Evolutionary conservation across 140 eudicot genomes (phyloP), one percentile per base, ranked within the genome.

Genomic region (Bidens hawaiensis): DNA sequence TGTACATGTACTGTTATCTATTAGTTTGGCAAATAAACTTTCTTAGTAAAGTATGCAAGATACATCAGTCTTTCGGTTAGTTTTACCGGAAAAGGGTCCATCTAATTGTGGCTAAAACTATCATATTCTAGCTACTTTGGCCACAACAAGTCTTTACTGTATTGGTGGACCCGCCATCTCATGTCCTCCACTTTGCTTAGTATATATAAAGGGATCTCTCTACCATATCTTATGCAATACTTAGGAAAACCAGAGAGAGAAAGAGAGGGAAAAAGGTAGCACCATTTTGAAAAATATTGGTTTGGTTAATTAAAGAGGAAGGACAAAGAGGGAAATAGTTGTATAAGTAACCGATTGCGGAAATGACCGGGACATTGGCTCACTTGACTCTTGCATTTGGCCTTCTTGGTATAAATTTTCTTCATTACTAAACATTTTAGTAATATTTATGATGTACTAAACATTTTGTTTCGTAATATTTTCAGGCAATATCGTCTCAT

Each of bases 301-400:
- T n/a, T n/a, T n/a, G n/a, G n/a, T n/a, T n/a, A n/a, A n/a, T n/a
- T n/a, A n/a, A n/a, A n/a, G n/a, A n/a, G n/a, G n/a, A n/a, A n/a
- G n/a, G n/a, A n/a, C n/a, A n/a, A n/a, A n/a, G n/a, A 38, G 12
- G 45, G 45, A 38, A 15, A 47, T 47, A 47, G 53, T 47, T 47
- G 53, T 18, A 18, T 49, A 49, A 49, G 2, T 21, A 52, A 54
- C 6, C 60, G 27, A 12, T 27, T 3, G 27, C 26, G 40, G 21
- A 54, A 26, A 54, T 78, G 88, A 69, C 85, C 40, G 57, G 12
- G 16, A 43, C 51, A 21, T 23, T 79, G 40, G 72, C 69, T 68
- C 84, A 84, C 66, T 67, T 71, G 73, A 71, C 85, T 51, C 73
- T 85, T 72, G 88, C 78, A 56, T 84, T 84, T 75, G 93, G 93